Evolutionary conservation across 345 rosid species (phyloP).

Genomic region (Toxicodendron radicans): DNA sequence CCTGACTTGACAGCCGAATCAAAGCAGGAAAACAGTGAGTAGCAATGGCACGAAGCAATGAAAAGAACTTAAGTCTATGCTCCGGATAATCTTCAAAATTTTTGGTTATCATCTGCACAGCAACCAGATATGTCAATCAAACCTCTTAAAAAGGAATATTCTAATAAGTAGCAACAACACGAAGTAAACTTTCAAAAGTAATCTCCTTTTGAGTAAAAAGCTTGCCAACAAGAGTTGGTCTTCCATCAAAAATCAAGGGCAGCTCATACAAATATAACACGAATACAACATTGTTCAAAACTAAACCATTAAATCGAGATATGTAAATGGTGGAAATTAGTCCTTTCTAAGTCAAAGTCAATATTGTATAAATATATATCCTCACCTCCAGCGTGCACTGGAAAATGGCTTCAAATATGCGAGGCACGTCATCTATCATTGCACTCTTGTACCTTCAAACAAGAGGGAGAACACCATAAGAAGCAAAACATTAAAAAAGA

Average conservation of each 20-base stretch:
- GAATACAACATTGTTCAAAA: no score
- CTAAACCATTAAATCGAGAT: no score
- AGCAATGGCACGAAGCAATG: conserved; percentile 97
- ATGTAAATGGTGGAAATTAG: background rate
- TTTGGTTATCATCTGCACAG: conserved; percentile 90
- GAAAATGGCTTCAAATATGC: conserved; percentile 97
- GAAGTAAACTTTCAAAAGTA: background rate
- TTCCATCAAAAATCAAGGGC: no score
- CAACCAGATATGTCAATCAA: conserved; percentile 15
- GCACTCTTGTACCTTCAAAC: conserved; percentile 76
- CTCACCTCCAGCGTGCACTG: conserved; percentile 98
- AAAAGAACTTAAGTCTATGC: conserved; percentile 97
- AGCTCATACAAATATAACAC: no score
- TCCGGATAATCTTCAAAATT: conserved; percentile 99
- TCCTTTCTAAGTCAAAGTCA: background rate
- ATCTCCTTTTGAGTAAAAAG: background rate
- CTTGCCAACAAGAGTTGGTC: no score
- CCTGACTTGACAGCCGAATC: conserved; percentile 92
- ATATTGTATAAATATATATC: background rate
- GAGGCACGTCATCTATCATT: conserved; percentile 97
- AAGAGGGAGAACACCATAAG: background rate
- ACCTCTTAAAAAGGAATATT: background rate
- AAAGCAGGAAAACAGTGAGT: conserved; percentile 90
- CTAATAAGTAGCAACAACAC: no score
- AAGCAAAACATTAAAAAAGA: background rate